Base-by-base conservation (phyloP, 371 early-diverging fungal genomes). In the Syncephalastrum sp. region DNA sequence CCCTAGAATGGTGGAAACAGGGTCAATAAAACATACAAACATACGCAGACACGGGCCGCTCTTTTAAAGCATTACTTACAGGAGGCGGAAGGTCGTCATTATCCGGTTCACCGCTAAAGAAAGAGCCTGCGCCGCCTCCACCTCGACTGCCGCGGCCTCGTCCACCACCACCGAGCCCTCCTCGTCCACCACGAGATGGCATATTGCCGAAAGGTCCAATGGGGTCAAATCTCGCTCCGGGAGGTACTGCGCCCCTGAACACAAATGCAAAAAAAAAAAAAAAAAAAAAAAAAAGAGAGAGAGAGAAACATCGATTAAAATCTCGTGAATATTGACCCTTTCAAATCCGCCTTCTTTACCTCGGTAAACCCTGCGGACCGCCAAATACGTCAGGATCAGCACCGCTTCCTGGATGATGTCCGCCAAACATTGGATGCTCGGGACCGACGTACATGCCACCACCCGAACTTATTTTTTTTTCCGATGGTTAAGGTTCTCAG, bases 141-240 rank as follows among this genome's bases (percentile, higher is more conserved):
- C 71, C 72, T 15, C 68, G 62, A 43, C 63, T 57, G 27, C 83
- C 66, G n/a, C 64, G 76, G 24, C 62, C 60, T 25, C 70, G 57
- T 13, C 59, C 54, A 50, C 69, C 62, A 5, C 71, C 69, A 47
- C 66, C 51, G 14, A 68, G 64, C 14, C 61, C 48, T 45, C 77
- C 71, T 25, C 74, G 64, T 13, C 80, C 81, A 14, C 38, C 38
- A 2, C 38, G 38, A 33, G 38, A 33, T 33, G 83, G 73, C 4
- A 67, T 68, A 12, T 59, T 72, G 3, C 86, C 90, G 64, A 91
- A 89, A 5, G 96, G 97, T 7, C 83, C 85, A 59, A 95, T 92
- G 1, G 96, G 97, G 65, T 96, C 96, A 73, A 93, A 96, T 19
- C 96, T 82, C 5, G 97, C 97, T 13, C 95, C 95, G n/a, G 92